Percentiles rank a stretch among this genome's conserved stretches.
Evolutionary conservation across 2,329 filamentous ascomycete species (phyloP).

Genomic region (Tolypocladium endophyticum): DNA sequence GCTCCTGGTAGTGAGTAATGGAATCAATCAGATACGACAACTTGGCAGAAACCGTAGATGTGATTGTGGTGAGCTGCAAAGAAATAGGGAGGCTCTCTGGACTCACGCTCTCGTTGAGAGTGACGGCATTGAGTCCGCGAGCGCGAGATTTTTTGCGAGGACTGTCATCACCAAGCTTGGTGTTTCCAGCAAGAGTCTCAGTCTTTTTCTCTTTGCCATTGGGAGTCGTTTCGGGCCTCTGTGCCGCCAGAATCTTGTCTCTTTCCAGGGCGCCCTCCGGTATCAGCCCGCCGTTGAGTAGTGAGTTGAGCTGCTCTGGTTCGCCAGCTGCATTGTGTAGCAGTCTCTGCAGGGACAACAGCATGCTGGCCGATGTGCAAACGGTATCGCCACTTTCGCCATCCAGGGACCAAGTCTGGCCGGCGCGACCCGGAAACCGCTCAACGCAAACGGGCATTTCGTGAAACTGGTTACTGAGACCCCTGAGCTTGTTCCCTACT

Average conservation of each 20-base stretch:
- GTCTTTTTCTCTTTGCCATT: conserved; percentile 7
- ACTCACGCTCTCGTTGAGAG: conserved; percentile 10
- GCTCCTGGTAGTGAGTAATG: conserved; percentile 54
- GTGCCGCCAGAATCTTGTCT: conserved; percentile 15
- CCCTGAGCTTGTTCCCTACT: conserved; percentile 50
- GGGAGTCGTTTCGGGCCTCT: conserved; percentile 4
- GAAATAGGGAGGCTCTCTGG: conserved; percentile 25
- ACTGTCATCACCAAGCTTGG: conserved; percentile 28
- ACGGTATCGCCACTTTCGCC: conserved; percentile 35
- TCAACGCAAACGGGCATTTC: conserved; percentile 68
- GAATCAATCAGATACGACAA: conserved; percentile 73
- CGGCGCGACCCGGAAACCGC: conserved; percentile 52
- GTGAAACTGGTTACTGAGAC: conserved; percentile 56
- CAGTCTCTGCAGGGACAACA: conserved; percentile 41
- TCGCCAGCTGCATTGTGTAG: conserved; percentile 34
- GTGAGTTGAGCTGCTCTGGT: conserved; percentile 31
- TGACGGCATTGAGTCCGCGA: conserved; percentile 14
- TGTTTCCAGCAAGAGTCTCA: conserved; percentile 28
- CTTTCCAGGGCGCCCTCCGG: conserved; percentile 27
- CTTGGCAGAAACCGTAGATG: conserved; percentile 81
- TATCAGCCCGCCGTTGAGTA: conserved; percentile 36
- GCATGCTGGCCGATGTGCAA: conserved; percentile 38
- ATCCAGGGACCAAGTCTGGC: conserved; percentile 59
- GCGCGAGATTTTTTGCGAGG: conserved; percentile 20
- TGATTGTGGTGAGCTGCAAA: conserved; percentile 48